These are phyloP conservation scores for Penicillium coprophilum DNA, from an alignment of 495 filamentous ascomycete species.

Conservation along the genomic window DNA sequence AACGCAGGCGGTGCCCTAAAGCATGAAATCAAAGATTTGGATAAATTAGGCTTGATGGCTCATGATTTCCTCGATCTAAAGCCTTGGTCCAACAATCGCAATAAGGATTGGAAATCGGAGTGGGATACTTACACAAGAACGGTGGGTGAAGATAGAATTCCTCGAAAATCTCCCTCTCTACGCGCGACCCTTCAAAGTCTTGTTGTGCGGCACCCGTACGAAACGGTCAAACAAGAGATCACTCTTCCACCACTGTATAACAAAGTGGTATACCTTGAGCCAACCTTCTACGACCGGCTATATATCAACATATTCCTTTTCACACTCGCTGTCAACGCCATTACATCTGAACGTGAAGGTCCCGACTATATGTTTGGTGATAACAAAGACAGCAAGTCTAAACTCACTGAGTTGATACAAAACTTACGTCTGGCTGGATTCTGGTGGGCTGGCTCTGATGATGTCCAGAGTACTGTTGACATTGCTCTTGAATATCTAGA, in stretches of 20 bases:
- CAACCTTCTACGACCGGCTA: conserved; percentile 79
- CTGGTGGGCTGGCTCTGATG: conserved; percentile 79
- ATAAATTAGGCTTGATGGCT: conserved; percentile 68
- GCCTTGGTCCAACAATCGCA: conserved; percentile 69
- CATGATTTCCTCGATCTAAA: conserved; percentile 68
- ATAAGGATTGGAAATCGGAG: conserved; percentile 59
- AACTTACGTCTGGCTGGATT: conserved; percentile 88
- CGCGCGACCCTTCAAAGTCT: conserved; percentile 68
- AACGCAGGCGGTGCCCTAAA: conserved; percentile 39
- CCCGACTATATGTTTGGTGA: conserved; percentile 87
- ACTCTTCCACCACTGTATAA: conserved; percentile 69
- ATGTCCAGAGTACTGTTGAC: conserved; percentile 62
- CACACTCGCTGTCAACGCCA: conserved; percentile 76
- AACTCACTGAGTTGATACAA: conserved; percentile 62
- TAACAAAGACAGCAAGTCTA: conserved; percentile 59
- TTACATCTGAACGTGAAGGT: conserved; percentile 83
- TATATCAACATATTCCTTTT: conserved; percentile 83
- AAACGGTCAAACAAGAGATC: conserved; percentile 65
- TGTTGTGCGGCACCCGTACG: conserved; percentile 74
- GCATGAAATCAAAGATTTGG: conserved; percentile 69
- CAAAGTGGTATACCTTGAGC: conserved; percentile 69
- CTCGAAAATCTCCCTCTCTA: conserved; percentile 62
- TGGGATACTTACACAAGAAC: conserved; percentile 65
- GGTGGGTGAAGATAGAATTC: conserved; percentile 51
- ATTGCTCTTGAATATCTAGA: conserved; percentile 63